Base-by-base conservation (phyloP, 148 eudicot genomes). In the Rhododendron ferrugineum region DNA sequence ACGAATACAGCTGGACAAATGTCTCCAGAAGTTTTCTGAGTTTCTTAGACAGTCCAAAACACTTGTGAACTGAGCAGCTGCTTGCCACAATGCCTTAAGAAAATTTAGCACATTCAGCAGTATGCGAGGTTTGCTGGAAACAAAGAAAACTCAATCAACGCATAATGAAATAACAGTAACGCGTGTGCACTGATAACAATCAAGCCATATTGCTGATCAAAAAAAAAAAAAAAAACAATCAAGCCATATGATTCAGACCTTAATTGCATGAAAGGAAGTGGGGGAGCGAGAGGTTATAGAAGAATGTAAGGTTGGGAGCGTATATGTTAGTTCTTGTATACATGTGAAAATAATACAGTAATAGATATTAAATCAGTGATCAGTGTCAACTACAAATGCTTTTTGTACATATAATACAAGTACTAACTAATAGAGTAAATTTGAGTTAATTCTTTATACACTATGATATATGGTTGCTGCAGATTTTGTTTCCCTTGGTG, bases 21-120 rank as follows among this genome's bases (percentile, higher is more conserved):
- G 90, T 81, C 83, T 91, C 98, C 98, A 97, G 87, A 97, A 94
- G 70, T 90, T 88, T 76, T 88, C 91, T 36, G 93, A 91, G 66
- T 88, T 90, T 91, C 91, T 95, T 60, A 97, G 81, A 83, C 60
- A 37, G 86, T 94, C 94, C 90, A 97, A 79, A 85, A 92, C 85
- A 87, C 90, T 91, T 81, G 85, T 68, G 86, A 93, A 95, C 89
- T 92, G 96, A 84, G 93, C 88, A 88, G 99, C 98, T 81, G 91
- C 96, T 92, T 90, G 93, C 98, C 99, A 97, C 87, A 95, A 83
- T 58, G 95, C 94, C 87, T 90, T 94, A 11, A 95, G 84, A 87
- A 97, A 90, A 85, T 91, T 86, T 86, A 95, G 89, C 64, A 93
- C 82, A 79, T 90, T 89, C 76, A 89, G 85, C 90, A 95, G 85